These are phyloP conservation scores for Leccinum broughii DNA, from an alignment of 768 basidiomycete species.

Conservation along the genomic window DNA sequence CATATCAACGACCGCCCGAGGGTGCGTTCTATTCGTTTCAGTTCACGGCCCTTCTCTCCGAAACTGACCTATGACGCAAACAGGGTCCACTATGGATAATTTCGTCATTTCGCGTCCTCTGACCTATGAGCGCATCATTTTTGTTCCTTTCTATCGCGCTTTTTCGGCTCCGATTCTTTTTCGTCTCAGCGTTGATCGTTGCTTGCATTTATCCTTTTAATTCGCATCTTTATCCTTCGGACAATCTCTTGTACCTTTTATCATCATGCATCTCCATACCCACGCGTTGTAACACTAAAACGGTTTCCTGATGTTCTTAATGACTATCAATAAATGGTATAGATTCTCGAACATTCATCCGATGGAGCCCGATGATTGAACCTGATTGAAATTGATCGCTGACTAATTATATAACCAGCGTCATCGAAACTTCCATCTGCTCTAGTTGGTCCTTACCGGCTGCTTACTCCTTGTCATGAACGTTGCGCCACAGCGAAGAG, in stretches of 20 bases:
- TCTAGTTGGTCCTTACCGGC: not conserved
- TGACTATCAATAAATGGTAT: slow-evolving; percentile 15
- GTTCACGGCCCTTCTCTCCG: slow-evolving; percentile 1
- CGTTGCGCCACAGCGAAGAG: slow-evolving; percentile 30
- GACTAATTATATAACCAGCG: slow-evolving; percentile 17
- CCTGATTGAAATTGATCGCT: not conserved
- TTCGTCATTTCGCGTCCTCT: not conserved
- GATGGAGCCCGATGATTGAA: not conserved
- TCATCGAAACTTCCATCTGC: not conserved
- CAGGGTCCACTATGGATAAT: slow-evolving; percentile 47
- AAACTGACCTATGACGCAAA: slow-evolving; percentile 9
- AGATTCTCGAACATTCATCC: slow-evolving; percentile 14
- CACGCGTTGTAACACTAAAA: slow-evolving; percentile 28
- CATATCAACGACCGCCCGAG: slow-evolving; percentile 73
- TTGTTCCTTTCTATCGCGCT: slow-evolving; percentile 11
- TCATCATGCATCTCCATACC: slow-evolving; percentile 25
- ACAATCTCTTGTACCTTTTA: slow-evolving; percentile 24
- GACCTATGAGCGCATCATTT: slow-evolving; percentile 9
- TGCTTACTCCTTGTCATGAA: slow-evolving; percentile 11
- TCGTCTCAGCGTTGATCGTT: slow-evolving; percentile 33
- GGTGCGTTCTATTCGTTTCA: slow-evolving; percentile 48
- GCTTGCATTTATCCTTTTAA: slow-evolving; percentile 18
- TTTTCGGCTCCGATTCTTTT: not conserved
- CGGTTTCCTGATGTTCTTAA: slow-evolving; percentile 17
- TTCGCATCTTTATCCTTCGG: slow-evolving; percentile 26